Base-by-base conservation (phyloP, 2,329 filamentous ascomycete genomes). In the Pestalotiopsis sp. region DNA sequence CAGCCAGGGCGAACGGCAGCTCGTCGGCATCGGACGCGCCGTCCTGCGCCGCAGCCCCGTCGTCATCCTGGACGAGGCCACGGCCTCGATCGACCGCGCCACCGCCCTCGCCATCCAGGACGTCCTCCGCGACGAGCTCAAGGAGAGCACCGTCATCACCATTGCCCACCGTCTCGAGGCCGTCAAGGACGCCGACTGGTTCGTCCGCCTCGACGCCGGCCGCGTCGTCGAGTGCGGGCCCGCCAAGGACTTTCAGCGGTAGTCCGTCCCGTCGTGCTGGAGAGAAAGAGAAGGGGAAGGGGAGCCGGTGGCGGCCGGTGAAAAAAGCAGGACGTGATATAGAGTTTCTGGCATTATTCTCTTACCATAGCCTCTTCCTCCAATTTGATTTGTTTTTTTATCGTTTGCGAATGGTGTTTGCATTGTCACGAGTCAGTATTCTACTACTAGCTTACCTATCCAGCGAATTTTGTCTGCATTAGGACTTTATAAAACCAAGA, bases 121-220 rank as follows among this genome's bases (percentile, higher is more conserved):
- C 14, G 81, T 90, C 2, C 74, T 91, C 52, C 77, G 87, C 3
- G 82, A 85, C 26, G 87, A 89, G 73, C 79, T 91, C 58, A 73
- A 75, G 3, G 69, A 81, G 14, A 88, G 86, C 71, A 91, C 89
- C 0, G 87, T 91, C 2, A 88, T 91, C 56, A 89, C 88, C 0
- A 90, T 91, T 74, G 88, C 89, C n/a, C 89, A 91, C 75, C 82
- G 88, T 1, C 78, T 90, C 1, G 86, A 90, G 75, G 89, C 89
- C 0, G 89, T 91, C 10, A 81, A 82, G 70, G 85, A 88, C 68
- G 87, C 87, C 0, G 82, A 84, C 64, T 89, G 84, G 73, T 86
- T 84, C 66, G 75, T 89, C 61, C 77, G 86, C 38, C 72, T 89
- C 60, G 85, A 89, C 40, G 78, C 78, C 14, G 87, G 87, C 1